Percentiles rank a stretch among this genome's conserved stretches.
These are phyloP conservation scores for Avena insularis DNA, from an alignment of 176 grass and related monocot genomes.

Conservation along the genomic window DNA sequence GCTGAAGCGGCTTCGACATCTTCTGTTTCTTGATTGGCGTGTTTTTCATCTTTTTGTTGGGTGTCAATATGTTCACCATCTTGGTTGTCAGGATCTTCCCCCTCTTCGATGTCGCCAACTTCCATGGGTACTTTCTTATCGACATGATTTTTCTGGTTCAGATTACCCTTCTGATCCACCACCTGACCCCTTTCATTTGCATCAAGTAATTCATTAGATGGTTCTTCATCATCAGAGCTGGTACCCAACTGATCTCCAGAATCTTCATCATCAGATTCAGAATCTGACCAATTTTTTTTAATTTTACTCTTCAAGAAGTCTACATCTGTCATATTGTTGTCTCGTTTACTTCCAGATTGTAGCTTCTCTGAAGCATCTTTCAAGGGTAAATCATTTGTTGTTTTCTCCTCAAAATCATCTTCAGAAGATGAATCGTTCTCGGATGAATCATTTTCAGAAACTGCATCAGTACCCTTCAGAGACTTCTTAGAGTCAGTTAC, in stretches of 20 bases:
- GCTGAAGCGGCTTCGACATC: constrained; percentile 50
- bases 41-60: constrained; percentile 41
- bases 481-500: constrained; percentile 41
- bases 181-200: constrained; percentile 36
- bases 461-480: constrained; percentile 19
- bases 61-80: constrained; percentile 38
- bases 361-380: constrained; percentile 43
- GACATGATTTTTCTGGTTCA: constrained; percentile 35
- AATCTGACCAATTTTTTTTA: constrained; percentile 96
- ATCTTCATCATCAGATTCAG: constrained; percentile 71
- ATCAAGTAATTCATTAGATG: constrained; percentile 41
- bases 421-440: constrained; percentile 49
- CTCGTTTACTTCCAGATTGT: constrained; percentile 42
- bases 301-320: constrained; percentile 95
- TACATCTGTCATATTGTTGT: constrained; percentile 63
- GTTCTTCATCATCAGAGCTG: constrained; percentile 37
- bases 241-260: constrained; percentile 42
- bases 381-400: constrained; percentile 40
- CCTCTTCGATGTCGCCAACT: constrained; percentile 25
- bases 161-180: constrained; percentile 42
- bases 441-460: constrained; percentile 22
- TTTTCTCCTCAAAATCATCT: constrained; percentile 46
- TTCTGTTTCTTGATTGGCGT: constrained; percentile 48
- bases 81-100: constrained; percentile 47
- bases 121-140: constrained; percentile 24